A percentile compares a stretch with the other conserved stretches of the same genome.
phyloP scores from a whole-genome alignment of 208 protist genomes.

The Leishmania martiniquensis region DNA sequence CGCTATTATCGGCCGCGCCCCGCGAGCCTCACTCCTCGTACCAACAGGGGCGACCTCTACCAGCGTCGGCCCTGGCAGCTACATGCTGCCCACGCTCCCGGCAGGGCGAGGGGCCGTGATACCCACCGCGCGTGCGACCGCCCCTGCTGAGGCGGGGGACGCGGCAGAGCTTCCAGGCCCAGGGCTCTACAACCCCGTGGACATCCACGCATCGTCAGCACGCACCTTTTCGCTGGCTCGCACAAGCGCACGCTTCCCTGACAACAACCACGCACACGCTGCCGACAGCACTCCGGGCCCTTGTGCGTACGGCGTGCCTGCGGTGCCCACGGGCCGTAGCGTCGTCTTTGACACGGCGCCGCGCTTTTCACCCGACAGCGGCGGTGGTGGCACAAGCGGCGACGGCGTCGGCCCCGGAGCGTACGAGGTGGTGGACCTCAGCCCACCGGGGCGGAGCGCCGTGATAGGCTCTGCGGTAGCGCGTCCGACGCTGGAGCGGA shows the following conservation, averaged over 20 bases:
- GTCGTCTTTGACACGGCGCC: constrained; percentile 42
- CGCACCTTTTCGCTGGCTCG: constrained; percentile 21
- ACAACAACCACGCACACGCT: not conserved
- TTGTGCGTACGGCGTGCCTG: constrained; percentile 26
- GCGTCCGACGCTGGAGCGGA: constrained; percentile 1
- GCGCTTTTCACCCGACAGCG: constrained; percentile 25
- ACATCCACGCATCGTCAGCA: constrained; percentile 4
- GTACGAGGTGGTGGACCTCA: constrained; percentile 38
- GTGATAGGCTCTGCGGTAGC: constrained; percentile 36
- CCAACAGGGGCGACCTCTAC: not conserved
- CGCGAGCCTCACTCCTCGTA: constrained; percentile 19
- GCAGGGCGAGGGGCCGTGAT: constrained; percentile 24
- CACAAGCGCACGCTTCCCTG: constrained; percentile 26
- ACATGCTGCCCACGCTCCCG: constrained; percentile 33
- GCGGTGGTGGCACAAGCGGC: not conserved
- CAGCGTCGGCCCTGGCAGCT: constrained; percentile 36
- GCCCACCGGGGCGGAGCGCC: constrained; percentile 20
- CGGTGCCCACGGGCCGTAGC: not conserved
- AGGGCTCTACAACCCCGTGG: constrained; percentile 48
- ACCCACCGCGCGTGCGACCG: not conserved
- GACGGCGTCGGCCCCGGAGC: constrained; percentile 23
- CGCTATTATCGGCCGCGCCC: constrained; percentile 50
- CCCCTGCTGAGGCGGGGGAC: not conserved
- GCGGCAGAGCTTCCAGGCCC: constrained; percentile 41
- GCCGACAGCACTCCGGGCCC: constrained; percentile 32